Percentiles rank a stretch among this genome's conserved stretches.
phyloP scores from a whole-genome alignment of 2,329 filamentous ascomycete species.

The Penicillium sp. region DNA sequence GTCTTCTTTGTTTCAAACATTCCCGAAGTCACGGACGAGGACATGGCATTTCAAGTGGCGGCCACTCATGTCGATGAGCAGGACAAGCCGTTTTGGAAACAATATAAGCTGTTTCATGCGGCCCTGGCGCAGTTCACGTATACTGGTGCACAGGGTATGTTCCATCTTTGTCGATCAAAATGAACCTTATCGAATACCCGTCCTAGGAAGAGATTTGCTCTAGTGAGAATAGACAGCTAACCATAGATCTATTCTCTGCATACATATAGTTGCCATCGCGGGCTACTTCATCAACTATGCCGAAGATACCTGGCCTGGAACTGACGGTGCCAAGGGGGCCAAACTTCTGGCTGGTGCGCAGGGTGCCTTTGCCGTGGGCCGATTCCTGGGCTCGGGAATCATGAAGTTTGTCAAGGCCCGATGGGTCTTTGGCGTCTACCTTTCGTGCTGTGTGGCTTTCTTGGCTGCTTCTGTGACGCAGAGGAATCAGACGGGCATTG shows the following conservation, averaged over 20 bases:
- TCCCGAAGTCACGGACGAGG: constrained; percentile 66
- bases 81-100: constrained; percentile 58
- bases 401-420: constrained; percentile 64
- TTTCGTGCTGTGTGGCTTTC: constrained; percentile 58
- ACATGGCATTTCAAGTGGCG: constrained; percentile 59
- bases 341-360: constrained; percentile 70
- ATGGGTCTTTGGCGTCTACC: constrained; percentile 63
- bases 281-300: constrained; percentile 69
- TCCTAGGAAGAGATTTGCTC: too few relatives aligned
- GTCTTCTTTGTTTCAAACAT: constrained; percentile 64
- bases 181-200: too few relatives aligned
- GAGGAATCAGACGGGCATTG: constrained; percentile 43
- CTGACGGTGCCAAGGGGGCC: constrained; percentile 53
- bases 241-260: not conserved
- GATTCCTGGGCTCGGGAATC: constrained; percentile 61
- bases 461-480: constrained; percentile 46
- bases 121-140: constrained; percentile 74
- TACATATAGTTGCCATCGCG: constrained; percentile 39
- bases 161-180: too few relatives aligned
- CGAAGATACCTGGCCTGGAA: constrained; percentile 52
- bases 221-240: not conserved
- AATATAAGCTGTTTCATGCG: constrained; percentile 71
- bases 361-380: constrained; percentile 64
- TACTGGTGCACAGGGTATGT: constrained; percentile 62
- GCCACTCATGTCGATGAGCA: constrained; percentile 52